Base-by-base conservation (phyloP, 768 basidiomycete genomes). In the Lepiota brunneoincarnata region DNA sequence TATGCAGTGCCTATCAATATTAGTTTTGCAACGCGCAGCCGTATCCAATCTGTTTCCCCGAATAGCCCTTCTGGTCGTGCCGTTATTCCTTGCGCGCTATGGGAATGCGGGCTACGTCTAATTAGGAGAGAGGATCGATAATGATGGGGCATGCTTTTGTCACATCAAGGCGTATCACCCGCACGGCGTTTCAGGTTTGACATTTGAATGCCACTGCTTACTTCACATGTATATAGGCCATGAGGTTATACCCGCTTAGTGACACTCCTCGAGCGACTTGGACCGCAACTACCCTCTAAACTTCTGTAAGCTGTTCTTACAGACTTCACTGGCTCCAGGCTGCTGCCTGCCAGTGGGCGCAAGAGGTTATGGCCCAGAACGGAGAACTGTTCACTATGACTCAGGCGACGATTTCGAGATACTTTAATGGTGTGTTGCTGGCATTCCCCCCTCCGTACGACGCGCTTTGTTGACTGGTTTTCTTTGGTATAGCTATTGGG, bases 171-270 rank as follows among this genome's bases (percentile, higher is more conserved):
- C n/a, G 9, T 31, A 51, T 34, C 39, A 51, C 18, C 18, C 18
- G 23, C 49, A 15, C 11, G 40, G 49, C 42, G 49, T 51, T 51
- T 51, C 49, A 51, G 26, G 39, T 51, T 51, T 42, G 49, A 51
- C 49, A 34, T 51, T 42, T 36, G 18, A 26, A 51, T 28, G 38
- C 41, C 24, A 24, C 11, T 20, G 40, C 40, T 41, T n/a, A 11
- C 40, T 31, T 34, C 40, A 14, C 26, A 41, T 24, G 4, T 50
- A 50, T 50, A 50, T 50, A 51, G 38, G 40, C 26, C 28, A 20
- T n/a, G 12, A 12, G 20, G 12, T 12, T 42, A 20, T 21, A 4
- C 24, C 17, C 18, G 20, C 12, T 21, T 10, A 23, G 18, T 21
- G 20, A 2, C 41, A 20, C 20, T 21, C n/a, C 2, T 21, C 10